Conservation (phyloP, 1,284 basidiomycete species). For the Leccinum cinnamomeum region DNA sequence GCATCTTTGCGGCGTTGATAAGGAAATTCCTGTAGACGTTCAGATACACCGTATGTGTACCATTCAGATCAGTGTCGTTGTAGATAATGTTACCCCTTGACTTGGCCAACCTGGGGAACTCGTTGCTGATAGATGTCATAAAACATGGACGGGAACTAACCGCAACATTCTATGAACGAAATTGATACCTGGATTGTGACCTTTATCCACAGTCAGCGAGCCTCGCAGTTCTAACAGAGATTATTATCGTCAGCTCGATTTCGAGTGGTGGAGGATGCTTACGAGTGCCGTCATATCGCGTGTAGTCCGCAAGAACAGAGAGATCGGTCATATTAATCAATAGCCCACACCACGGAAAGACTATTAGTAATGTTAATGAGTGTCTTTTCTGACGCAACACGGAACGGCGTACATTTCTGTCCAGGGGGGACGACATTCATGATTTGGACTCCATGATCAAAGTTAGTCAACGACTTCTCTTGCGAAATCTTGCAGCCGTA, state of each 20-base stretch:
- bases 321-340: constrained; percentile 74
- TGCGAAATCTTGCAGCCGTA: constrained; percentile 90
- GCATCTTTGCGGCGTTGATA: constrained; percentile 87
- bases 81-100: constrained; percentile 72
- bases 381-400: background rate
- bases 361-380: constrained; percentile 30
- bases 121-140: constrained; percentile 5
- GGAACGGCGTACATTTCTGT: constrained; percentile 43
- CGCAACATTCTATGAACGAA: constrained; percentile 70
- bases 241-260: background rate
- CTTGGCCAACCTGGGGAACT: constrained; percentile 55
- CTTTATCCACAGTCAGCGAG: constrained; percentile 65
- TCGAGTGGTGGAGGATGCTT: constrained; percentile 23
- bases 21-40: constrained; percentile 90
- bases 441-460: constrained; percentile 61
- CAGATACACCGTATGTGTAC: constrained; percentile 57
- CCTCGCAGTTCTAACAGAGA: constrained; percentile 51
- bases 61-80: constrained; percentile 76
- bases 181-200: constrained; percentile 53
- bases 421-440: constrained; percentile 52
- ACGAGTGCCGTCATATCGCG: constrained; percentile 63
- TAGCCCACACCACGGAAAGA: constrained; percentile 90
- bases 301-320: constrained; percentile 75
- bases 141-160: constrained; percentile 41
- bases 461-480: constrained; percentile 90